phyloP scores from a whole-genome alignment of 805 yeast species.

The Brettanomyces sp. region DNA sequence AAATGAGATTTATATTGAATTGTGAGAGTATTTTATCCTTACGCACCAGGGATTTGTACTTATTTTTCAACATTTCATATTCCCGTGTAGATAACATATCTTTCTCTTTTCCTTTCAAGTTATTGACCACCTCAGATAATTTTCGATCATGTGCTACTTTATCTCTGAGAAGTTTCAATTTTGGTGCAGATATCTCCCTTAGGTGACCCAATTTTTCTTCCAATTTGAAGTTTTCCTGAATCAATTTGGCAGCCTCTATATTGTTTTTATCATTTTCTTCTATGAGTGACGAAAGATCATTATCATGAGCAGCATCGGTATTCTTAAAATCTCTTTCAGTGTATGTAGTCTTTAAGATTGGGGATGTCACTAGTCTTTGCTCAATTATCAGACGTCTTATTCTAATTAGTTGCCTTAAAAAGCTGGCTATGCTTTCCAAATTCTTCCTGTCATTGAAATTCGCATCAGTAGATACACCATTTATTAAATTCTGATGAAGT shows the following conservation, averaged over 20 bases:
- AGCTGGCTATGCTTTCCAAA: neutral
- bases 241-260: neutral
- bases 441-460: neutral
- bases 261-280: constrained; percentile 9
- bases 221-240: neutral
- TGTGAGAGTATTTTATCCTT: constrained; percentile 18
- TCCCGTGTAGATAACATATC: constrained; percentile 5
- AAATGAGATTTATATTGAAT: constrained; percentile 24
- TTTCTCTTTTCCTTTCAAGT: constrained; percentile 8
- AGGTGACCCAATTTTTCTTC: neutral
- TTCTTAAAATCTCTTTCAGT: neutral
- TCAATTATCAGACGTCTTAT: constrained; percentile 12
- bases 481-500: neutral
- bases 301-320: too few species aligned
- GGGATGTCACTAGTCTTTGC: constrained; percentile 17
- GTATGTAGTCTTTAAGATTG: constrained; percentile 13
- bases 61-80: constrained; percentile 8
- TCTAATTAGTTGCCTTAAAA: constrained; percentile 11
- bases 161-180: neutral
- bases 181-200: neutral
- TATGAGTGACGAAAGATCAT: constrained; percentile 5
- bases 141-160: neutral
- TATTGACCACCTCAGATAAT: constrained; percentile 2
- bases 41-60: constrained; percentile 9
- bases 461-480: neutral